A percentile compares a stretch with the other conserved stretches of the same genome.
phyloP scores from a whole-genome alignment of 2,329 filamentous ascomycete species.

The Dactylellina haptotyla region DNA sequence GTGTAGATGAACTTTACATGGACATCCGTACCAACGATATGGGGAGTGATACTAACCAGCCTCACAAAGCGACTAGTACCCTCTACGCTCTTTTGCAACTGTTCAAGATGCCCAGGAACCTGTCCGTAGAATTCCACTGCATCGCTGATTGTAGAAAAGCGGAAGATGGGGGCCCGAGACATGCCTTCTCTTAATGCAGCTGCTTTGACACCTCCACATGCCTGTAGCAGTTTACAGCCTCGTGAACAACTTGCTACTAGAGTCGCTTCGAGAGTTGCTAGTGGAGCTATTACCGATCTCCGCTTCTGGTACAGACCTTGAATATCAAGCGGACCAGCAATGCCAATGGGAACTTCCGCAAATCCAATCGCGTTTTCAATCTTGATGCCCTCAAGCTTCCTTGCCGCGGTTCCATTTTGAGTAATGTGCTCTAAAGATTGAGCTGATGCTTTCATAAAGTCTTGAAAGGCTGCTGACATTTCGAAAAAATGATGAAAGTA shows the following conservation, averaged over 20 bases:
- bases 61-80: conserved; percentile 50
- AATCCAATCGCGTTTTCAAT: conserved; percentile 57
- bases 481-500: conserved; percentile 59
- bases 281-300: conserved; percentile 56
- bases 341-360: conserved; percentile 55
- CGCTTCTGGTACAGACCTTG: conserved; percentile 20
- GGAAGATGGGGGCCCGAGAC: conserved; percentile 57
- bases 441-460: not conserved
- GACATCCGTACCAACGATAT: conserved; percentile 56
- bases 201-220: conserved; percentile 55
- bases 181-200: conserved; percentile 56
- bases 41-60: conserved; percentile 51
- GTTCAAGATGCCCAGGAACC: conserved; percentile 19
- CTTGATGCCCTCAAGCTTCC: conserved; percentile 32
- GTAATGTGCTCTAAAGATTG: conserved; percentile 2
- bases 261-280: conserved; percentile 59
- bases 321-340: conserved; percentile 57
- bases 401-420: conserved; percentile 1
- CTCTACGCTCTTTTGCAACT: conserved; percentile 20
- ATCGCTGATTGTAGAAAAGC: conserved; percentile 54
- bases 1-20: conserved; percentile 57
- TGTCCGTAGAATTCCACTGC: conserved; percentile 55
- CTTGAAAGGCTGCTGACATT: conserved; percentile 65
- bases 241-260: conserved; percentile 59
- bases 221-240: conserved; percentile 58